Evolutionary conservation across 2,329 filamentous ascomycete species (phyloP).

Genomic region (Trichoderma sp.): DNA sequence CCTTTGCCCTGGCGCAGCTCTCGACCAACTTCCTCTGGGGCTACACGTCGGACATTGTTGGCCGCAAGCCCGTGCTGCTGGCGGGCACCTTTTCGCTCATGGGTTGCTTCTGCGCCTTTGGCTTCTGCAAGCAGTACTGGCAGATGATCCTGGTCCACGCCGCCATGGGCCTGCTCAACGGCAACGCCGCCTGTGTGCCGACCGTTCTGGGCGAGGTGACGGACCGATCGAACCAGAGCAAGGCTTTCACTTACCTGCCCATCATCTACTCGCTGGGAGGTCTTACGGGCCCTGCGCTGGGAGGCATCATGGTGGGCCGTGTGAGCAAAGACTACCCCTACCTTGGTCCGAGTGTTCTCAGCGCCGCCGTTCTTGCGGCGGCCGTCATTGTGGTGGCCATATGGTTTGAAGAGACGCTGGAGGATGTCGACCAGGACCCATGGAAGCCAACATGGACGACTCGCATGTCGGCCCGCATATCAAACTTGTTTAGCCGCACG

Average conservation of each 20-base stretch:
- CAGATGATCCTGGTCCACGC: slow-evolving; percentile 85
- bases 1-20: slow-evolving; percentile 90
- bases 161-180: slow-evolving; percentile 90
- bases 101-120: slow-evolving; percentile 80
- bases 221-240: slow-evolving; percentile 90
- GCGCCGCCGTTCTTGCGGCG: slow-evolving; percentile 68
- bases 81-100: slow-evolving; percentile 81
- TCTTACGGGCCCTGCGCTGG: slow-evolving; percentile 90
- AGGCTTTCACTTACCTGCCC: slow-evolving; percentile 90
- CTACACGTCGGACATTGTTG: slow-evolving; percentile 64
- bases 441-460: slow-evolving; percentile 40
- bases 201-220: slow-evolving; percentile 95
- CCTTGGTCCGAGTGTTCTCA: slow-evolving; percentile 78
- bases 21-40: slow-evolving; percentile 74
- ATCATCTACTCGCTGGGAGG: slow-evolving; percentile 95
- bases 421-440: slow-evolving; percentile 36
- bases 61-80: slow-evolving; percentile 74
- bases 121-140: slow-evolving; percentile 79
- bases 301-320: slow-evolving; percentile 75
- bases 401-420: slow-evolving; percentile 79
- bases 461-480: slow-evolving; percentile 34
- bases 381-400: slow-evolving; percentile 75
- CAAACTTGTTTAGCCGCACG: slow-evolving; percentile 21
- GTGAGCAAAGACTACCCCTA: slow-evolving; percentile 72
- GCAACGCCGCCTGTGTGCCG: slow-evolving; percentile 90